Evolutionary conservation across 2,329 filamentous ascomycete species (phyloP).

Genomic region (Herpotrichia juniperi): DNA sequence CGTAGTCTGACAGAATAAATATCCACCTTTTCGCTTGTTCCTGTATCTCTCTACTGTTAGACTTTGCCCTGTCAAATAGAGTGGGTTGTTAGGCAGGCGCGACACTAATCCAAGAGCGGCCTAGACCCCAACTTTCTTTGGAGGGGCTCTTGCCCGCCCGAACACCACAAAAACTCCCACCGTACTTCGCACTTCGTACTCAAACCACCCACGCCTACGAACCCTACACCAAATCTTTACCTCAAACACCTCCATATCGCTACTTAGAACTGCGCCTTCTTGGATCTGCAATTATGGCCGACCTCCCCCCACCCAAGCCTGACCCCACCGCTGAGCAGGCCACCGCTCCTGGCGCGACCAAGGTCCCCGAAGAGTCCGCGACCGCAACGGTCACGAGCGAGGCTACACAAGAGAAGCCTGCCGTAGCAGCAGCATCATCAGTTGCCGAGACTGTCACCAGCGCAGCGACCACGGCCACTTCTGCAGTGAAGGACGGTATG

Average conservation of each 20-base stretch:
- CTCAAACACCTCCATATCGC: constrained; percentile 7
- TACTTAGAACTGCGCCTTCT: not conserved
- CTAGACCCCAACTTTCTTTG: not conserved
- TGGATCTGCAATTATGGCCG: constrained; percentile 36
- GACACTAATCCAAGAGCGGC: not conserved
- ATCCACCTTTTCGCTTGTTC: not conserved
- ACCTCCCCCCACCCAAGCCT: constrained; percentile 42
- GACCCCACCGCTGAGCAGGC: constrained; percentile 48
- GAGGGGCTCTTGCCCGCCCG: not conserved
- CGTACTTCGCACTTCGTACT: not conserved
- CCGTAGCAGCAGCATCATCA: constrained; percentile 11
- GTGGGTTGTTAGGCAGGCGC: not conserved
- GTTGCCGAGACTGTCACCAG: constrained; percentile 46
- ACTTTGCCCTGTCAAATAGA: not conserved
- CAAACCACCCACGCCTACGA: not conserved
- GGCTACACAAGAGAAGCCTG: constrained; percentile 61
- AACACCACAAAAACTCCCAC: constrained; percentile 1
- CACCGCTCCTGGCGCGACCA: constrained; percentile 46
- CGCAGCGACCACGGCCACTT: constrained; percentile 40
- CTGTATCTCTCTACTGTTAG: not conserved
- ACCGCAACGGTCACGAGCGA: constrained; percentile 52
- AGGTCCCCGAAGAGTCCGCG: constrained; percentile 51
- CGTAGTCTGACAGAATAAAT: not conserved
- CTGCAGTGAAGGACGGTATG: constrained; percentile 64
- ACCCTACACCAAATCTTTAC: not conserved